Conservation (phyloP, 805 yeast genomes). For the Cyberlindnera nakhonratchasimensis region DNA sequence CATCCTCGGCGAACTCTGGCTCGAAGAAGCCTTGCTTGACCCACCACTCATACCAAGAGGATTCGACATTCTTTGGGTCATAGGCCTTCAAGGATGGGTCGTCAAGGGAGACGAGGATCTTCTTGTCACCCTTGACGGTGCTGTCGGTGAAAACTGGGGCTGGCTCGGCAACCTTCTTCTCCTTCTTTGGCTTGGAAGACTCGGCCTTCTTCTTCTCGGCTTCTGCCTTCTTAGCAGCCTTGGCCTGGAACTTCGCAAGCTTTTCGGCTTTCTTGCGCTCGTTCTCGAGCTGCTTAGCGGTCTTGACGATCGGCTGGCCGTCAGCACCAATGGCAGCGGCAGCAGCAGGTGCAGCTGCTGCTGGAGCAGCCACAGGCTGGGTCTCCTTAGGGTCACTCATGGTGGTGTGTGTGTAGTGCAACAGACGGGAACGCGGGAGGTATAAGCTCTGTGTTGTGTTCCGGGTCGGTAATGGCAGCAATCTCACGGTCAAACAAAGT, state of each 20-base stretch:
- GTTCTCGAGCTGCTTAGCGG: constrained; percentile 79
- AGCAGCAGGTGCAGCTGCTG: constrained; percentile 12
- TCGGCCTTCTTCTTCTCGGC: constrained; percentile 35
- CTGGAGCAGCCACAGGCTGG: no score
- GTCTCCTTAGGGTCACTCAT: constrained; percentile 17
- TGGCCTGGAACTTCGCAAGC: constrained; percentile 81
- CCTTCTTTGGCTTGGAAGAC: constrained; percentile 57
- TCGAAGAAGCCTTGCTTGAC: constrained; percentile 78
- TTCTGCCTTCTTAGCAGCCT: constrained; percentile 68
- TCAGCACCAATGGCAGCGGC: constrained; percentile 13
- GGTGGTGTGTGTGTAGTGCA: constrained; percentile 4
- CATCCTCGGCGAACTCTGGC: constrained; percentile 78
- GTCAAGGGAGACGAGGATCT: constrained; percentile 78
- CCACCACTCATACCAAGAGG: constrained; percentile 99
- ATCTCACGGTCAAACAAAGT: constrained; percentile 7
- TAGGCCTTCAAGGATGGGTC: constrained; percentile 94
- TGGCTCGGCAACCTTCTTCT: constrained; percentile 67
- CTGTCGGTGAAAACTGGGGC: constrained; percentile 82
- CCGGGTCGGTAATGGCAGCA: constrained; percentile 9
- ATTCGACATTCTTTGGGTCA: constrained; percentile 87
- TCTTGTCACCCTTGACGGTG: constrained; percentile 89
- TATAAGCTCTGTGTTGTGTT: neutral
- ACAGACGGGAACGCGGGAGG: constrained; percentile 5
- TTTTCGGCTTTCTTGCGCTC: constrained; percentile 88
- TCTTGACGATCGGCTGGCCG: constrained; percentile 49